Evolutionary conservation across 129 eudicot genomes (phyloP), one percentile per base, ranked within the genome.

Genomic region (Solidago caesia): DNA sequence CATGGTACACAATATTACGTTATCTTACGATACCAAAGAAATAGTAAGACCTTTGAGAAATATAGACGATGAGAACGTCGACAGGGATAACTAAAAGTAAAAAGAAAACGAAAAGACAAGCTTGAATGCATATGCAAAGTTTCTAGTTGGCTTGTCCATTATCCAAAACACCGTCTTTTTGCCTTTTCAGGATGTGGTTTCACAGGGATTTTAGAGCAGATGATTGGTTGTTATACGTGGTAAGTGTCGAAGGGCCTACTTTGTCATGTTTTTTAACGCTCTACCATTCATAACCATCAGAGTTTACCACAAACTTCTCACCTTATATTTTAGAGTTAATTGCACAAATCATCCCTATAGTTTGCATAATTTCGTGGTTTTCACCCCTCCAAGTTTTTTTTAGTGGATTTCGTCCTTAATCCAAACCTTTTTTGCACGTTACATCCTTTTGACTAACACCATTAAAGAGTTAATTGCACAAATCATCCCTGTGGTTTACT

Each of bases 141-240:
- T 15, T 16, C 14, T 62, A 47, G 26, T 74, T 64, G 64, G 5
- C 44, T 4, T 64, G 64, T 49, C n/a, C 9, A 7, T 21, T n/a
- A 44, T 44, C 48, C 55, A 14, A 29, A 78, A 63, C 44, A 45
- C 57, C 73, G 14, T 29, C 44, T 47, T 70, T 75, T 69, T 63
- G 67, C 41, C 48, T 58, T 64, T 79, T 63, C 94, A 95, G 99
- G 91, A 89, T 91, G 89, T 95, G 99, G 99, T 95, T 95, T 77
- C 99, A 95, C 82, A 86, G 90, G 74, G 83, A 89, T 57, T 82
- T 89, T 57, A 95, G 88, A 84, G 97, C 99, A 74, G 99, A 95
- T 80, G 99, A 95, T 39, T 95, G 99, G 99, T 58, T 91, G 69
- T 62, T 95, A 63, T 91, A 77, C 64, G 92, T 87, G 85, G 99